phyloP scores from a whole-genome alignment of 2,329 filamentous ascomycete species.

The Byssoonygena ceratinophila region DNA sequence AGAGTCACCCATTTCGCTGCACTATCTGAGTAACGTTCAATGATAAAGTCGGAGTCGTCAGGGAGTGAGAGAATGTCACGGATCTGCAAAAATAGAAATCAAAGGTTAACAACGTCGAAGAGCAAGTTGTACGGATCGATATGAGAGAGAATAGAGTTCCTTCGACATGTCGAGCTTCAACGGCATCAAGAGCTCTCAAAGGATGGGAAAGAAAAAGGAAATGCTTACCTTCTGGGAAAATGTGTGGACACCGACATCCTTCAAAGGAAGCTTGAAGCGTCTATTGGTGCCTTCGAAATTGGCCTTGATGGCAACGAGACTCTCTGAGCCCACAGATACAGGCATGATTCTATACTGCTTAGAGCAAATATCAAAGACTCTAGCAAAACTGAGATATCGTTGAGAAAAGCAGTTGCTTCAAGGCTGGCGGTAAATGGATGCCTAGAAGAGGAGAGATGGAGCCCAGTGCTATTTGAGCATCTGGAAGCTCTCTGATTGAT shows the following conservation, averaged over 20 bases:
- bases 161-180: too few relatives aligned
- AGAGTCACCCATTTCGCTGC: constrained; percentile 70
- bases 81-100: too few relatives aligned
- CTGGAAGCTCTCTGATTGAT: neutral
- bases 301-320: constrained; percentile 76
- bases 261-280: constrained; percentile 80
- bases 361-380: constrained; percentile 21
- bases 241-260: constrained; percentile 62
- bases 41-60: constrained; percentile 50
- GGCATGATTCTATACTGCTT: constrained; percentile 32
- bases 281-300: constrained; percentile 63
- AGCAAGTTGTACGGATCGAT: too few relatives aligned
- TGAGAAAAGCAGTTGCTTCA: constrained; percentile 13
- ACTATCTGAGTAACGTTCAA: constrained; percentile 95
- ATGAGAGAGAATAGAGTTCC: too few relatives aligned
- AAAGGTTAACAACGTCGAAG: too few relatives aligned
- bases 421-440: constrained; percentile 8
- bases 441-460: neutral
- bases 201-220: too few relatives aligned
- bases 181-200: too few relatives aligned
- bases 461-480: neutral
- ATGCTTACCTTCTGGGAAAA: constrained; percentile 72
- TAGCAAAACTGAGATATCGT: neutral
- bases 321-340: constrained; percentile 51
- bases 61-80: constrained; percentile 57